phyloP scores from a whole-genome alignment of 1,284 basidiomycete species.

The Moesziomyces sp. region DNA sequence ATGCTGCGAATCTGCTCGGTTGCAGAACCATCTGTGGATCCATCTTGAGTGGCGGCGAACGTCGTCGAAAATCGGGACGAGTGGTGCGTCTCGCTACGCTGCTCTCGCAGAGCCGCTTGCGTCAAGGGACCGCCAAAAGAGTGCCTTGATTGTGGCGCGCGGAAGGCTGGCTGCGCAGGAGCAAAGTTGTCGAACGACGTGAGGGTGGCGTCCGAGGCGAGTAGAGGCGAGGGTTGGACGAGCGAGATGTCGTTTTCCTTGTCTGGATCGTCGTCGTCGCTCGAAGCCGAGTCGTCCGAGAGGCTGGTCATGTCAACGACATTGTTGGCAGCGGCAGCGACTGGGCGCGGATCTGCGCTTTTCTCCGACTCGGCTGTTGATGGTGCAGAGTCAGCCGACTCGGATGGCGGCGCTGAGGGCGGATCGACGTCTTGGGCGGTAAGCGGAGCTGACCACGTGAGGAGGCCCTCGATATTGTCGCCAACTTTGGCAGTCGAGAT shows the following conservation, averaged over 20 bases:
- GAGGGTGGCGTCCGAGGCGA: conserved; percentile 11
- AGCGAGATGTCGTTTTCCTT: conserved; percentile 42
- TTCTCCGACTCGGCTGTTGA: background rate
- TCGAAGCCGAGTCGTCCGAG: conserved; percentile 18
- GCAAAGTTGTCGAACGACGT: background rate
- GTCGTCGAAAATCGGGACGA: background rate
- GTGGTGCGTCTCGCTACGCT: background rate
- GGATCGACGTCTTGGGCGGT: conserved; percentile 2
- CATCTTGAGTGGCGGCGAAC: too few species aligned
- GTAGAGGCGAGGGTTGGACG: conserved; percentile 15
- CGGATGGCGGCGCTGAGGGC: background rate
- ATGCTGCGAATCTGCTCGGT: conserved; percentile 23
- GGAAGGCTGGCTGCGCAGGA: background rate
- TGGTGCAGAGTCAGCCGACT: background rate
- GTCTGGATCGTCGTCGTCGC: conserved; percentile 24
- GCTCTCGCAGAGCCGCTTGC: background rate
- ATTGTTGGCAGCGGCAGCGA: background rate
- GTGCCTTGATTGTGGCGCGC: conserved; percentile 5
- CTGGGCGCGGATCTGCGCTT: background rate
- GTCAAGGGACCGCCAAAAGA: conserved; percentile 21
- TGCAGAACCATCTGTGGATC: conserved; percentile 10
- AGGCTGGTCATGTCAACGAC: conserved; percentile 28
- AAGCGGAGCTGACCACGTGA: conserved; percentile 17
- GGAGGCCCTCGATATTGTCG: conserved; percentile 20
- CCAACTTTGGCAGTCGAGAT: conserved; percentile 18